Base-by-base conservation (phyloP, 129 eudicot genomes). In the Cynara cardunculus region DNA sequence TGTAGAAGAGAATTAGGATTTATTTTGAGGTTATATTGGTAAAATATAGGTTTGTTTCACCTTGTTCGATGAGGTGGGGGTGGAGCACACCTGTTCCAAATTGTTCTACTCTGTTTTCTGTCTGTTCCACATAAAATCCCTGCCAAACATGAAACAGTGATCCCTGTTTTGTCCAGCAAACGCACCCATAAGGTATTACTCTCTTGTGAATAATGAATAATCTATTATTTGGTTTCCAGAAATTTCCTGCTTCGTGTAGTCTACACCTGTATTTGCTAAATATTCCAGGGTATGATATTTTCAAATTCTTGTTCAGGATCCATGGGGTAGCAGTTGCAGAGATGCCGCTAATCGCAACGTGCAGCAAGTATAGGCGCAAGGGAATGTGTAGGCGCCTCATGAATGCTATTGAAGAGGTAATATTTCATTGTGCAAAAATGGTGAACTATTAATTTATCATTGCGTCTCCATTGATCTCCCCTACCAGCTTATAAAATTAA, bases 311-410 rank as follows among this genome's bases (percentile, higher is more conserved):
- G 5, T 82, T 73, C 87, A 95, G 99, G 87, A 91, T 95, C 81
- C 97, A 95, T 81, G 99, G 97, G 59, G 91, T 65, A 75, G 78
- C 83, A 69, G 97, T 92, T 78, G 99, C 97, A 13, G 99, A 95
- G 85, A 84, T 95, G 94, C 99, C 99, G 24, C 90, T 95, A n/a
- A 86, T 95, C 74, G 99, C 97, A 79, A 95, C 99, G 16, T 95
- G 99, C 79, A 92, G 93, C 76, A 90, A 86, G 73, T 86, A 90
- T 75, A 94, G 97, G 31, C 97, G 99, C 25, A 91, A 95, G 79
- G 99, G 99, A 79, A 88, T 95, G 97, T 95, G 99, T 79, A 87
- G 99, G 74, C 97, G 92, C 41, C 91, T 92, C 26, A 77, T 95
- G 84, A 78, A 76, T 89, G 85, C 91, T 25, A 82, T 95, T 25